A percentile compares a stretch with the other conserved stretches of the same genome.
Evolutionary conservation across 164 flowering plant genomes (phyloP).

Genomic region (Vitis riparia): DNA sequence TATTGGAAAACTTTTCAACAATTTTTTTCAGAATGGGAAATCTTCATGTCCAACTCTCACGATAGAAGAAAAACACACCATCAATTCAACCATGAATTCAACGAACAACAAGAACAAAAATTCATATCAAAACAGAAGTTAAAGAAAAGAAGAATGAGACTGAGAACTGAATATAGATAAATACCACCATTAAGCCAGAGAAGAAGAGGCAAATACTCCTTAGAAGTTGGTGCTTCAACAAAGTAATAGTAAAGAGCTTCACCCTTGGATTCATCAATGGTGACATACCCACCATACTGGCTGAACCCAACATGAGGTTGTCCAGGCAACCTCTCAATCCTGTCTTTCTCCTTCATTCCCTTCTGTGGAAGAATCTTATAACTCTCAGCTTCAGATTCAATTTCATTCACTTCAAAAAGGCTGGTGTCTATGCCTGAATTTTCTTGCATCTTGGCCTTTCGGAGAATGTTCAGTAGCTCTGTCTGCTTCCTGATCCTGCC

Average conservation of each 20-base stretch:
- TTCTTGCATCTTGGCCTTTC: constrained; percentile 10
- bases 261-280: constrained; percentile 50
- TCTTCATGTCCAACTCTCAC: no score
- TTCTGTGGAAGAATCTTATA: constrained; percentile 15
- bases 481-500: constrained; percentile 17
- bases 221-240: constrained; percentile 41
- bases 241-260: constrained; percentile 70
- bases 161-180: neutral
- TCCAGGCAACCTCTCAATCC: constrained; percentile 53
- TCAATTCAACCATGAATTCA: no score
- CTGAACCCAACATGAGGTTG: constrained; percentile 52
- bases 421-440: constrained; percentile 20
- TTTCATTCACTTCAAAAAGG: constrained; percentile 18
- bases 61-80: no score
- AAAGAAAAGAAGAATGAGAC: no score
- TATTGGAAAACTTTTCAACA: no score
- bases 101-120: no score
- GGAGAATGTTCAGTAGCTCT: constrained; percentile 18
- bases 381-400: neutral
- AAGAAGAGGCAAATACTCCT: constrained; percentile 52
- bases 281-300: constrained; percentile 81
- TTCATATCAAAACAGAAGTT: no score
- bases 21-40: no score
- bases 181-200: constrained; percentile 86
- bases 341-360: constrained; percentile 56